A percentile compares a stretch with the other conserved stretches of the same genome.
These are phyloP conservation scores for Pseudomicrostroma phylloplanum DNA, from an alignment of 1,284 basidiomycete genomes.

Conservation along the genomic window DNA sequence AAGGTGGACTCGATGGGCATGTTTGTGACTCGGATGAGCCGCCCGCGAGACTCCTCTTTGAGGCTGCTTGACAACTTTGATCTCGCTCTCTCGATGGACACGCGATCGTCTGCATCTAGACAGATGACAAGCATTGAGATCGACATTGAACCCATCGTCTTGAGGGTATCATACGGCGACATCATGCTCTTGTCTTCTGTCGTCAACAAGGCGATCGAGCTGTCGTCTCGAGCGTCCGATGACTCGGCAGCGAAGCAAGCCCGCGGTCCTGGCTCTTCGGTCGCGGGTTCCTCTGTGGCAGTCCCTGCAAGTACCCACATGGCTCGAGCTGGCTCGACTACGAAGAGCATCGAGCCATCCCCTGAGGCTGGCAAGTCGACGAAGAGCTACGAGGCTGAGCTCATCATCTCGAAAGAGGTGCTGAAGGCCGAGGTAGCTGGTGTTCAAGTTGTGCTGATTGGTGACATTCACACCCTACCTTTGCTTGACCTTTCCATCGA, in stretches of 20 bases:
- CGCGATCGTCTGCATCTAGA: conserved; percentile 64
- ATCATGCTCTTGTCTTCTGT: conserved; percentile 84
- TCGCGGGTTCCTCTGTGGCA: background rate
- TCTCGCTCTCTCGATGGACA: conserved; percentile 79
- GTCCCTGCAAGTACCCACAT: background rate
- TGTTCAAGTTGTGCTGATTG: conserved; percentile 86
- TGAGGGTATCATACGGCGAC: conserved; percentile 87
- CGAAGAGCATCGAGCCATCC: too few species aligned
- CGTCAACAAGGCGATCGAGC: conserved; percentile 75
- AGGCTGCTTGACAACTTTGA: conserved; percentile 91
- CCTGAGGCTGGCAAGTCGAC: background rate
- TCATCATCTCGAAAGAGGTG: conserved; percentile 45
- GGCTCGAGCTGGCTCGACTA: conserved; percentile 6
- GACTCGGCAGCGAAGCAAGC: background rate
- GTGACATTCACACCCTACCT: conserved; percentile 90
- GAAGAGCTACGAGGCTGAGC: conserved; percentile 29
- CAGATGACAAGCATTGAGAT: conserved; percentile 80
- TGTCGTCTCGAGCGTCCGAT: conserved; percentile 53
- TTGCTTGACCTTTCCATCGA: conserved; percentile 81
- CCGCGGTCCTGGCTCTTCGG: background rate
- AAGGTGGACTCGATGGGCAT: conserved; percentile 80
- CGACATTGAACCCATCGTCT: conserved; percentile 68
- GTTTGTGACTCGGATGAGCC: conserved; percentile 83
- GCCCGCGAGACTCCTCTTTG: conserved; percentile 66
- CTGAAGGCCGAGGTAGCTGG: conserved; percentile 55